Conservation (phyloP, 2,329 filamentous ascomycete genomes). For the Elsinoe ampelina region DNA sequence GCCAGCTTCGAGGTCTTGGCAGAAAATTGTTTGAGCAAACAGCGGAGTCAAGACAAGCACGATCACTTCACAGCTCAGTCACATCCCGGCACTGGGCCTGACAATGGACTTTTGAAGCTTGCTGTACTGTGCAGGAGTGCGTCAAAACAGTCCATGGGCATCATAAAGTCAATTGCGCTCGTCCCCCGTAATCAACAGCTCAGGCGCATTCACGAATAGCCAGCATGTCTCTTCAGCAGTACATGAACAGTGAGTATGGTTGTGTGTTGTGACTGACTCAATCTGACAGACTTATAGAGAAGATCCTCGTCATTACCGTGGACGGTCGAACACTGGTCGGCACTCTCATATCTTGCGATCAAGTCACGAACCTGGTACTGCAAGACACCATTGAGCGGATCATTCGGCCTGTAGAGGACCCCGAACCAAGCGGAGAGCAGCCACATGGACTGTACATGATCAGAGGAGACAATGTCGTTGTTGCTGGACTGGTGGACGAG, state of each 20-base stretch:
- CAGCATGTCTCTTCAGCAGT: constrained; percentile 34
- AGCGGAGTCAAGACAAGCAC: neutral
- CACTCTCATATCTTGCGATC: constrained; percentile 74
- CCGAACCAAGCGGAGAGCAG: constrained; percentile 69
- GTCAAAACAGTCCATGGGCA: neutral
- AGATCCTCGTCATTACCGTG: constrained; percentile 81
- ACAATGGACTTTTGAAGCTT: neutral
- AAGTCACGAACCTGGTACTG: constrained; percentile 87
- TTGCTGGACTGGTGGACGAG: constrained; percentile 84
- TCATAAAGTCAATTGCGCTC: neutral
- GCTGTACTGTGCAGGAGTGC: neutral
- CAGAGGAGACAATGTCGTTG: constrained; percentile 85
- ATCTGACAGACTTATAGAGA: constrained; percentile 50
- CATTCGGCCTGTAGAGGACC: constrained; percentile 76
- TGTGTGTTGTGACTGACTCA: neutral
- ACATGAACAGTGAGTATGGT: constrained; percentile 32
- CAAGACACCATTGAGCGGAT: constrained; percentile 78
- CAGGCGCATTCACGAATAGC: neutral
- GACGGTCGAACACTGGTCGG: constrained; percentile 75
- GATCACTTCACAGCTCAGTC: too few species aligned
- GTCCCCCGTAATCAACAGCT: neutral
- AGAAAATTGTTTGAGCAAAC: neutral
- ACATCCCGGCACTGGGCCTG: neutral
- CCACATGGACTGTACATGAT: constrained; percentile 85
- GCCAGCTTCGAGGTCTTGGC: constrained; percentile 11